Conservation (phyloP, 441 rosid species). For the Biscutella laevigata region DNA sequence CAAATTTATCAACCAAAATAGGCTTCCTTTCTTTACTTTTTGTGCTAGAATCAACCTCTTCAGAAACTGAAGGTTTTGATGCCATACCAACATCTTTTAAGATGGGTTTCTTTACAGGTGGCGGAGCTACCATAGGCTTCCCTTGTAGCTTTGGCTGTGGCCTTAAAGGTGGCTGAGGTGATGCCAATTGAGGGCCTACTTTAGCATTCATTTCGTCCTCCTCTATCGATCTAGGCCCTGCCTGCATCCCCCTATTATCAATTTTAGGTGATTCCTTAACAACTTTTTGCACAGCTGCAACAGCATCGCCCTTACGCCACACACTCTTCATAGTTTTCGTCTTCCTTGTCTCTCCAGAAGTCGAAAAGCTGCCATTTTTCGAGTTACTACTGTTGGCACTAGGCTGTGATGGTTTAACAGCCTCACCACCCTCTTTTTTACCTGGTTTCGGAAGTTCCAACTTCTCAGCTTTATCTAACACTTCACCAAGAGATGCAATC, state of each 20-base stretch:
- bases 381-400: conserved; percentile 25
- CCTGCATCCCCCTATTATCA: conserved; percentile 23
- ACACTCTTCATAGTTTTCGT: conserved; percentile 77
- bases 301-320: conserved; percentile 88
- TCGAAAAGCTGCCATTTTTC: conserved; percentile 24
- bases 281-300: conserved; percentile 50
- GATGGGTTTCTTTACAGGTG: conserved; percentile 51
- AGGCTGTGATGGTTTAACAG: conserved; percentile 28
- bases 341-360: conserved; percentile 30
- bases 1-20: conserved; percentile 79
- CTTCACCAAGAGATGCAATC: conserved; percentile 80
- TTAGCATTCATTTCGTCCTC: conserved; percentile 30
- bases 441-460: conserved; percentile 44
- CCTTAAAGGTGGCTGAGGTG: conserved; percentile 50
- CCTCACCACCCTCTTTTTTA: conserved; percentile 29
- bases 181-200: conserved; percentile 27
- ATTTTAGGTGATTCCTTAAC: conserved; percentile 48
- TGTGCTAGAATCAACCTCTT: conserved; percentile 29
- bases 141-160: conserved; percentile 67
- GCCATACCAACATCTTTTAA: conserved; percentile 78
- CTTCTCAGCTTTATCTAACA: conserved; percentile 79
- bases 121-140: conserved; percentile 60
- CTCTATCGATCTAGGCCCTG: conserved; percentile 23
- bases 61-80: conserved; percentile 31
- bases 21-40: conserved; percentile 54